Evolutionary conservation across 352 stramenopile species (phyloP), one percentile per base, ranked within the genome.

Genomic region (Sclerospora graminicola): DNA sequence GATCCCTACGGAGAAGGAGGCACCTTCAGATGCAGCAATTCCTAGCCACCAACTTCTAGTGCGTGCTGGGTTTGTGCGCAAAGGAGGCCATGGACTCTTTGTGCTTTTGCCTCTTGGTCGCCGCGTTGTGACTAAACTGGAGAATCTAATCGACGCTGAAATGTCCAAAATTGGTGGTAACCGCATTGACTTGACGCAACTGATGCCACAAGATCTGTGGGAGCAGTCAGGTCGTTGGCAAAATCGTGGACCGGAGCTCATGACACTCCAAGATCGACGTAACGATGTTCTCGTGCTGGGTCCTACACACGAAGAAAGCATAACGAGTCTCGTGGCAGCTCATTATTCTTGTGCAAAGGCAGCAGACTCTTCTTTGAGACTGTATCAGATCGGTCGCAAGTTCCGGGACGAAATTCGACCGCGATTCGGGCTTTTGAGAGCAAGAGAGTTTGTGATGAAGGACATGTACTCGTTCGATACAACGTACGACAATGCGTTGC

Each of bases 391-490:
- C 33, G 75, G 76, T 36, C 75, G 63, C 44, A 95, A 95, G 55
- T 94, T 89, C 49, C 76, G 84, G 27, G 84, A 95, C 51, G 84
- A 95, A 51, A 85, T 91, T 35, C 83, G 84, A 0, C 82, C 84
- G 19, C 58, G 84, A 37, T 94, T 94, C 42, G 84, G 84, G 0
- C 63, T 94, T 5, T 54, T 94, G 41, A 64, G 84, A 14, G 80
- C 74, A 8, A 60, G 82, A 18, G 84, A 95, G 57, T 95, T 95
- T 37, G 37, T 94, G 40, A 95, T 95, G 84, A 95, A 94, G 63
- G 84, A 95, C 63, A 84, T 93, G 63, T 95, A 95, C 57, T 87
- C 79, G 21, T 94, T 94, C 41, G 82, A 95, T 43, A 57, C 58
- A 34, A 78, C 57, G 48, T 81, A 74, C 28, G 67, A 71, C 0